Evolutionary conservation across 2,329 filamentous ascomycete species (phyloP).

Genomic region (Calonectria crousiana): DNA sequence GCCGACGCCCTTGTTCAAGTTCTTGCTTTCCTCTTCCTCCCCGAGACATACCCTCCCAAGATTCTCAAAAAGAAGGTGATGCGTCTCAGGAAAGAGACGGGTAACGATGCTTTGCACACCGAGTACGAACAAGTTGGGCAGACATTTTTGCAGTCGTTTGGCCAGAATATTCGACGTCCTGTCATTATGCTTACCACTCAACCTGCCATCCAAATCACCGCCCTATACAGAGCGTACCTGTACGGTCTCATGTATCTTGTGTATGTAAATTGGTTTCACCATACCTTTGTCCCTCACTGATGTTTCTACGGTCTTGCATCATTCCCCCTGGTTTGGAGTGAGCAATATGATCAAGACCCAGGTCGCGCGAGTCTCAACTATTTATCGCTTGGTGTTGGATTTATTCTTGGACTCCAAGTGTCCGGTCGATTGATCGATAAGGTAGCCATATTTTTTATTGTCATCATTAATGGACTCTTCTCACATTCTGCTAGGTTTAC

Average conservation of each 20-base stretch:
- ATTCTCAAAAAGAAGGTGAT: conserved; percentile 45
- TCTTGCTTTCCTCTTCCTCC: conserved; percentile 52
- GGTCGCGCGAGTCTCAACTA: conserved; percentile 64
- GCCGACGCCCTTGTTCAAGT: conserved; percentile 51
- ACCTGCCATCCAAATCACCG: conserved; percentile 63
- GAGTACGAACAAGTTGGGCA: conserved; percentile 43
- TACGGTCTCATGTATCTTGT: conserved; percentile 68
- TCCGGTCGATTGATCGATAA: conserved; percentile 57
- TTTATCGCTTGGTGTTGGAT: conserved; percentile 63
- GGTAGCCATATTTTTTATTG: conserved; percentile 23
- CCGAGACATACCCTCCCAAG: conserved; percentile 54
- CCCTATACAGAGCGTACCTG: conserved; percentile 61
- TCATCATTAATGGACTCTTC: neutral
- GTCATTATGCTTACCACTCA: conserved; percentile 49
- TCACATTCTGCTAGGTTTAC: conserved; percentile 41
- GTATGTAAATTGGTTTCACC: conserved; percentile 27
- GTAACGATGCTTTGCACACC: conserved; percentile 44
- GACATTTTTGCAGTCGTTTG: conserved; percentile 40
- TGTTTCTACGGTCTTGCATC: conserved; percentile 57
- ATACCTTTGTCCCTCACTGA: neutral
- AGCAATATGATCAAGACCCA: conserved; percentile 60
- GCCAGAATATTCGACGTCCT: conserved; percentile 45
- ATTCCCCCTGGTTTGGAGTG: conserved; percentile 62
- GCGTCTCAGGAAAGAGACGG: conserved; percentile 43
- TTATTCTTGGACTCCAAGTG: conserved; percentile 67